These are phyloP conservation scores for Trypanosoma avium DNA, from an alignment of 208 protist species.

Conservation along the genomic window DNA sequence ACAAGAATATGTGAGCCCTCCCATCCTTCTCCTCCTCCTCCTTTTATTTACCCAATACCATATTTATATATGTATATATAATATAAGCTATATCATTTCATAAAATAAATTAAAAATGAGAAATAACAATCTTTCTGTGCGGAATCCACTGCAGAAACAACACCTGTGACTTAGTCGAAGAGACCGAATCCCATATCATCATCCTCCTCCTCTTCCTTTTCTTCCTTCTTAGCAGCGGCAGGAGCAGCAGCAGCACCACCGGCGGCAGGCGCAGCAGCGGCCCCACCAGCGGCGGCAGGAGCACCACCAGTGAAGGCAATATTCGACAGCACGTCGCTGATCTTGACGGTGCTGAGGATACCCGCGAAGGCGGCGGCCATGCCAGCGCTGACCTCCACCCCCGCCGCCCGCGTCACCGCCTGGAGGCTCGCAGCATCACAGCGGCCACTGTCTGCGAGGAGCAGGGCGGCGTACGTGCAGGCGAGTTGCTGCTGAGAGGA, in stretches of 20 bases:
- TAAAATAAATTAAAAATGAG: no score
- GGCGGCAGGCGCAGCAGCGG: conserved; percentile 37
- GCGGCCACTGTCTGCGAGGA: conserved; percentile 91
- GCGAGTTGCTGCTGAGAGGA: conserved; percentile 89
- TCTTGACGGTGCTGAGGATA: conserved; percentile 52
- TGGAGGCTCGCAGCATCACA: conserved; percentile 64
- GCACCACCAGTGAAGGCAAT: conserved; percentile 63
- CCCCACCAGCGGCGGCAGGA: conserved; percentile 40
- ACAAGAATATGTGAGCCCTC: no score
- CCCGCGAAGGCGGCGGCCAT: conserved; percentile 74
- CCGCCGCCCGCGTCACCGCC: conserved; percentile 76
- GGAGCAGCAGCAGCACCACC: conserved; percentile 31
- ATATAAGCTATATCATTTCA: no score
- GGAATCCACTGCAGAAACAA: no score
- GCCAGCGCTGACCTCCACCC: conserved; percentile 67
- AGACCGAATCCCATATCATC: conserved; percentile 90
- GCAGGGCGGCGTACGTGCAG: conserved; percentile 94
- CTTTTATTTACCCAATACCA: no score
- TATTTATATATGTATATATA: no score
- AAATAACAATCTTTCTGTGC: no score
- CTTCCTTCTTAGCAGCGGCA: conserved; percentile 57
- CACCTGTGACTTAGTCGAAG: conserved; percentile 90
- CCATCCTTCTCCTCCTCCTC: no score
- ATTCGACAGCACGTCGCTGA: conserved; percentile 65
- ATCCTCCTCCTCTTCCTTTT: conserved; percentile 78